Evolutionary conservation across 2,329 filamentous ascomycete species (phyloP).

Genomic region (Graphilbum sp.): DNA sequence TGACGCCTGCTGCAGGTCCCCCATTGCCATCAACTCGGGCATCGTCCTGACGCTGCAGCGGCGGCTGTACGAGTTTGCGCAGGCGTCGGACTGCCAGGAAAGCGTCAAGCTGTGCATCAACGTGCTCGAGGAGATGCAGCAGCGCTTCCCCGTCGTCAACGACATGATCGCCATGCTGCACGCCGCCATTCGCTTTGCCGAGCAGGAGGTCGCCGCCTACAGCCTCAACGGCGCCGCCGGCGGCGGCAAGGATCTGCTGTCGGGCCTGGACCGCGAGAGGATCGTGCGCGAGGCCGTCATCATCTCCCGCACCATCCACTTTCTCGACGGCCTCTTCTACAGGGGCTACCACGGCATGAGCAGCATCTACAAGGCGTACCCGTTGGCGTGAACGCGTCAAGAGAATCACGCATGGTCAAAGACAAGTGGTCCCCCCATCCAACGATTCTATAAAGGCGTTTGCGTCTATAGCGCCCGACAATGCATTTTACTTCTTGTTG

Average conservation of each 20-base stretch:
- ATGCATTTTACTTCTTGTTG: constrained; percentile 6
- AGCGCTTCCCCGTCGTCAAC: constrained; percentile 1
- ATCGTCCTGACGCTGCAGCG: not conserved
- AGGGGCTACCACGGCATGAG: not conserved
- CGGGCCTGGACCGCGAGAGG: not conserved
- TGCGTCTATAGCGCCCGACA: too few relatives aligned
- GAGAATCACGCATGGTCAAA: too few relatives aligned
- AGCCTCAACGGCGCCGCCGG: not conserved
- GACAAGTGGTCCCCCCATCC: too few relatives aligned
- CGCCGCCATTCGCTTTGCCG: not conserved
- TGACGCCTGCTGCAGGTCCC: too few relatives aligned
- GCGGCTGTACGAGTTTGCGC: not conserved
- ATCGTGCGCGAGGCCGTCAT: not conserved
- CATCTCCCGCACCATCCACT: not conserved
- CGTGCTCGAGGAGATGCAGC: constrained; percentile 1
- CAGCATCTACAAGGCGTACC: too few relatives aligned
- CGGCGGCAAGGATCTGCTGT: not conserved
- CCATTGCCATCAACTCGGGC: not conserved
- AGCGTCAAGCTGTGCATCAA: constrained; percentile 1
- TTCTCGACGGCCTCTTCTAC: not conserved
- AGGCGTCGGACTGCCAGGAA: not conserved
- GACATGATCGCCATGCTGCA: not conserved
- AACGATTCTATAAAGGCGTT: too few relatives aligned
- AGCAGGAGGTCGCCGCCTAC: not conserved
- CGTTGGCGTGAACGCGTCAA: too few relatives aligned